phyloP scores from a whole-genome alignment of 225 moss, liverwort and hornwort species.

The Pleurozium schreberi region DNA sequence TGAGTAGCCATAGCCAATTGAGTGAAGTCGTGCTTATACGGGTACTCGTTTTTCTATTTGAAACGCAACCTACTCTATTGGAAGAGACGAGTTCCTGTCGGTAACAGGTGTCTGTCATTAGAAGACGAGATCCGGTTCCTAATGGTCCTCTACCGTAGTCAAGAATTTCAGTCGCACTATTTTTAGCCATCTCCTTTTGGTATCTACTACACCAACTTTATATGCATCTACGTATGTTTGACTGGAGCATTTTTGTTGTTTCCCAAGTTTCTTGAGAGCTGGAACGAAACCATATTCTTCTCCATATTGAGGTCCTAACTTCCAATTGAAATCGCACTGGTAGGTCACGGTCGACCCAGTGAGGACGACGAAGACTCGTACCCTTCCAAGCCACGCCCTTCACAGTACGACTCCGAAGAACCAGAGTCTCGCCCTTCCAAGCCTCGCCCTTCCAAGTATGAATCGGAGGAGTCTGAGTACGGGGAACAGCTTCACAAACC shows the following conservation, averaged over 20 bases:
- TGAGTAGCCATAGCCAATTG: neutral
- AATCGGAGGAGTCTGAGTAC: neutral
- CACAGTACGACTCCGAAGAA: constrained; percentile 8
- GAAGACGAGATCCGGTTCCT: neutral
- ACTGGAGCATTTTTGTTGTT: neutral
- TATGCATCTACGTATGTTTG: neutral
- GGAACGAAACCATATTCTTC: neutral
- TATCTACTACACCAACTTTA: neutral
- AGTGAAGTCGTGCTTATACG: neutral
- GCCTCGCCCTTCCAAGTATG: constrained; percentile 5
- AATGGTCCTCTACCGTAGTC: neutral
- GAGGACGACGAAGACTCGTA: constrained; percentile 5
- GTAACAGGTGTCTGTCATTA: neutral
- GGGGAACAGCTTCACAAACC: neutral
- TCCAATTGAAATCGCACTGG: neutral
- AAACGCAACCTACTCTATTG: neutral
- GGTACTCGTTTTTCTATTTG: neutral
- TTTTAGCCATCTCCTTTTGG: neutral
- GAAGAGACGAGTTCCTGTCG: neutral
- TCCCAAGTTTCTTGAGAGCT: neutral
- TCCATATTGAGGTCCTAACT: neutral
- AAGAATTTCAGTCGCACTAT: neutral
- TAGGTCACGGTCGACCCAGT: constrained; percentile 22
- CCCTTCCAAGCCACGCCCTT: constrained; percentile 17
- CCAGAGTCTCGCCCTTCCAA: constrained; percentile 8